A percentile compares a stretch with the other conserved stretches of the same genome.
These are phyloP conservation scores for Phytophthora multivora DNA, from an alignment of 352 stramenopile species.

Conservation along the genomic window DNA sequence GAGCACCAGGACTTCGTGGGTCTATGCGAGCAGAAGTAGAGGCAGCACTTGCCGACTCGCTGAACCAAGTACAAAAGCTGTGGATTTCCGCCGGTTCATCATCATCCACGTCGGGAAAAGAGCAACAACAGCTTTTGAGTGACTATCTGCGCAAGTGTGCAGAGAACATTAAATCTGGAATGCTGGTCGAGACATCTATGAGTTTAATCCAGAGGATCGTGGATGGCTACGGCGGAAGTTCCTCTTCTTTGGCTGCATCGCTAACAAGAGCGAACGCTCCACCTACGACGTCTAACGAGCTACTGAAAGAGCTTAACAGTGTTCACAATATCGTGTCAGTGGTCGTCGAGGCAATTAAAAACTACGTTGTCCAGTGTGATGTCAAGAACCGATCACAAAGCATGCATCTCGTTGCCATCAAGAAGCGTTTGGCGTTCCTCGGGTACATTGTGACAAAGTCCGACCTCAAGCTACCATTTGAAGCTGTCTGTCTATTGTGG, in stretches of 20 bases:
- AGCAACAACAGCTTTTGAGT: slow-evolving; percentile 71
- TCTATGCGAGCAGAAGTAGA: slow-evolving; percentile 60
- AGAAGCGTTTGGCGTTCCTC: slow-evolving; percentile 73
- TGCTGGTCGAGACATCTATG: slow-evolving; percentile 75
- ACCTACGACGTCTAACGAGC: slow-evolving; percentile 49
- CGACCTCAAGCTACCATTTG: slow-evolving; percentile 68
- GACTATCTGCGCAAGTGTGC: slow-evolving; percentile 80
- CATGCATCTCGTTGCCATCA: slow-evolving; percentile 24
- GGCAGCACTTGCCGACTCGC: slow-evolving; percentile 62
- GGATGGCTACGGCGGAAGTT: slow-evolving; percentile 47
- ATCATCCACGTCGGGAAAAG: slow-evolving; percentile 59
- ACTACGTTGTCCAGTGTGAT: slow-evolving; percentile 38
- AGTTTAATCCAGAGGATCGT: slow-evolving; percentile 74
- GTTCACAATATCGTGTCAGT: slow-evolving; percentile 63
- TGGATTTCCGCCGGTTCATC: slow-evolving; percentile 54
- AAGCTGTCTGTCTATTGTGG: slow-evolving; percentile 67
- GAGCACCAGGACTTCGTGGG: slow-evolving; percentile 24
- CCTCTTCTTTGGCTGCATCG: slow-evolving; percentile 40
- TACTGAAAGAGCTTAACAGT: slow-evolving; percentile 74
- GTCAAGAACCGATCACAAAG: slow-evolving; percentile 6
- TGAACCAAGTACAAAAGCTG: slow-evolving; percentile 74
- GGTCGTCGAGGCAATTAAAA: slow-evolving; percentile 62
- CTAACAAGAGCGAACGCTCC: slow-evolving; percentile 40
- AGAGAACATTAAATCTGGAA: slow-evolving; percentile 62
- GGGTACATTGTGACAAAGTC: slow-evolving; percentile 78